Base-by-base conservation (phyloP, 306 rosid species). In the Argentina anserina region DNA sequence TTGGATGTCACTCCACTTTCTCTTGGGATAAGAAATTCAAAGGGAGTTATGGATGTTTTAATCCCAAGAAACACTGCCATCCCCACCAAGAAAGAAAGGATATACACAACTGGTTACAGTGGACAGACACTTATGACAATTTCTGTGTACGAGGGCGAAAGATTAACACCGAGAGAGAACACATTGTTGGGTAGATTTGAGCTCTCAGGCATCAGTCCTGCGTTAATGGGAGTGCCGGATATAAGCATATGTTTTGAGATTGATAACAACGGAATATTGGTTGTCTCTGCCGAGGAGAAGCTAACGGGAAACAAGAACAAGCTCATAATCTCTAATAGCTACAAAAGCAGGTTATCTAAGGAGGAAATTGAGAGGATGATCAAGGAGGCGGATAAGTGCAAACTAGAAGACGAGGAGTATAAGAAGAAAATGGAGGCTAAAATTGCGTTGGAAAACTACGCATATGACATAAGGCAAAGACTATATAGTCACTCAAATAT, bases 351-450 rank as follows among this genome's bases (percentile, higher is more conserved):
- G 70, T 69, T 80, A 28, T 64, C 73, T 2, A 80, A 82, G 75
- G 86, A 75, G 46, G 76, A 75, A 28, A 82, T 75, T 34, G 80
- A 78, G 65, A 82, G 61, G 52, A 59, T 78, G 80, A 78, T 82
- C 5, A 80, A 82, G n/a, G 85, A 82, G 67, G 85, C 85, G 7
- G 85, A 82, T 65, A 74, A 78, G 62, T 82, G 70, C 61, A 74
- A 78, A 49, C 39, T 79, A 5, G 82, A 78, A 65, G 85, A 82
- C 25, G 77, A 82, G 69, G 74, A 82, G 36, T 66, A 14, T 12
- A 74, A 69, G 68, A 74, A 69, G 75, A 79, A 69, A 41, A 61
- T 52, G 72, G 75, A 74, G 21, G 79, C 83, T 11, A 52, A 34
- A 58, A 74, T 68, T 26, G 67, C 73, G 0, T 42, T 72, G 9